Percentiles rank a stretch among this genome's conserved stretches.
Conservation (phyloP, 441 rosid genomes). For the Aleurites moluccanus region DNA sequence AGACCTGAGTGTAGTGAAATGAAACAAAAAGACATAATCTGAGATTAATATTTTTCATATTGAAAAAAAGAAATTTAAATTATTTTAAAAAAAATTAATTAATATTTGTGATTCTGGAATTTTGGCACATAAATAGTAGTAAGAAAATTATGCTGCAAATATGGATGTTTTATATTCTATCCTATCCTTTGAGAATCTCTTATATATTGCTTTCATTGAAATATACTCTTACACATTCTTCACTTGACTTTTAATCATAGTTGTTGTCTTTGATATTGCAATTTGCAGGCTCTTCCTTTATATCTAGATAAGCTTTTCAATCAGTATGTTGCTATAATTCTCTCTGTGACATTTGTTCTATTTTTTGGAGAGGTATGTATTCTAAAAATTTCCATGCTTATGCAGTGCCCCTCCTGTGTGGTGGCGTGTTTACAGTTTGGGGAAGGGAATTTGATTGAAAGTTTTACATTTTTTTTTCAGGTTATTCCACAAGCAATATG, state of each 20-base stretch:
- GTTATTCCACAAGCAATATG: constrained; percentile 98
- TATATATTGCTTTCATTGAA: neutral
- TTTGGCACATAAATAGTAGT: neutral
- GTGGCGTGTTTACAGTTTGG: neutral
- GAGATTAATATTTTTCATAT: too few species aligned
- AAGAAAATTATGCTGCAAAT: neutral
- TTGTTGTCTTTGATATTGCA: constrained; percentile 22
- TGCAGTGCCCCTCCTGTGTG: neutral
- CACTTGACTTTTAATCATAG: constrained; percentile 1
- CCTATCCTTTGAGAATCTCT: neutral
- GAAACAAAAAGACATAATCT: neutral
- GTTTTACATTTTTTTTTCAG: constrained; percentile 39
- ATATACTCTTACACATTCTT: neutral
- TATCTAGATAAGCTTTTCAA: constrained; percentile 92
- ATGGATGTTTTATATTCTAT: neutral
- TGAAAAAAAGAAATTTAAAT: neutral
- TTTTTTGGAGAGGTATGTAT: constrained; percentile 82
- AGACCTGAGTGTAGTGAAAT: neutral
- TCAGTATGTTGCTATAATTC: constrained; percentile 84
- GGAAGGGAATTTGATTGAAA: neutral
- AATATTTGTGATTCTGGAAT: neutral
- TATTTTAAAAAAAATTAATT: neutral
- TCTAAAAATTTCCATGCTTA: constrained; percentile 8
- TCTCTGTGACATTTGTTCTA: constrained; percentile 90
- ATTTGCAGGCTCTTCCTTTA: constrained; percentile 85